Conservation (phyloP, 2,329 filamentous ascomycete genomes). For the Ophiocordyceps camponoti-leonardi region DNA sequence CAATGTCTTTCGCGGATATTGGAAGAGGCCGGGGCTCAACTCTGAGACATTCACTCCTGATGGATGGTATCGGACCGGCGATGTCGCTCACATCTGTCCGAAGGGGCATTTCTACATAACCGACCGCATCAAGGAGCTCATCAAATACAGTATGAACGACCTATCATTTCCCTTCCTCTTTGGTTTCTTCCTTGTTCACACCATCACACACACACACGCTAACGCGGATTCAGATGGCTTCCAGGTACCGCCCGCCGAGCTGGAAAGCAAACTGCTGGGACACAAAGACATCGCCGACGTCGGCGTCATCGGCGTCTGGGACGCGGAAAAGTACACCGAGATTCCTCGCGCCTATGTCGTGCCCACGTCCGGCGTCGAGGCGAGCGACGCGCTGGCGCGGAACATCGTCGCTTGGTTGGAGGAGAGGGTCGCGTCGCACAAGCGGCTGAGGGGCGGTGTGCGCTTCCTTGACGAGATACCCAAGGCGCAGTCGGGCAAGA, state of each 20-base stretch:
- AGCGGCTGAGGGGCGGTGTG: slow-evolving; percentile 55
- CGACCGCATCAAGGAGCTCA: slow-evolving; percentile 59
- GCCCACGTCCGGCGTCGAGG: slow-evolving; percentile 16
- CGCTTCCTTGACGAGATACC: slow-evolving; percentile 50
- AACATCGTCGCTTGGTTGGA: slow-evolving; percentile 24
- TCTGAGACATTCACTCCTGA: slow-evolving; percentile 54
- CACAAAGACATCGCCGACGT: slow-evolving; percentile 34
- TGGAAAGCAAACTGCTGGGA: slow-evolving; percentile 31
- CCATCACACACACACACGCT: too few relatives aligned
- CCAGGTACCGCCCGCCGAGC: slow-evolving; percentile 52
- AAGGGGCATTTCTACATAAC: slow-evolving; percentile 80
- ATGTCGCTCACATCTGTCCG: slow-evolving; percentile 63
- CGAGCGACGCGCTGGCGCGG: slow-evolving; percentile 13
- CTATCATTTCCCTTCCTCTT: neutral
- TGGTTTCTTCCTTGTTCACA: neutral
- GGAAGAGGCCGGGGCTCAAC: slow-evolving; percentile 56
- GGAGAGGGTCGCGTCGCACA: slow-evolving; percentile 45
- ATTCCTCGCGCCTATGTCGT: slow-evolving; percentile 37
- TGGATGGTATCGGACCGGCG: slow-evolving; percentile 82
- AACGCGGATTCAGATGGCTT: slow-evolving; percentile 32
- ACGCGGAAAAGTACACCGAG: slow-evolving; percentile 45
- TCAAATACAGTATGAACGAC: slow-evolving; percentile 27
- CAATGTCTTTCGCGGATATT: slow-evolving; percentile 65
- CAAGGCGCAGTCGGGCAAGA: slow-evolving; percentile 44
- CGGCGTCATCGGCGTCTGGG: slow-evolving; percentile 45